Base-by-base conservation (phyloP, 2,329 filamentous ascomycete genomes). In the Malbranchea cinnamomea region DNA sequence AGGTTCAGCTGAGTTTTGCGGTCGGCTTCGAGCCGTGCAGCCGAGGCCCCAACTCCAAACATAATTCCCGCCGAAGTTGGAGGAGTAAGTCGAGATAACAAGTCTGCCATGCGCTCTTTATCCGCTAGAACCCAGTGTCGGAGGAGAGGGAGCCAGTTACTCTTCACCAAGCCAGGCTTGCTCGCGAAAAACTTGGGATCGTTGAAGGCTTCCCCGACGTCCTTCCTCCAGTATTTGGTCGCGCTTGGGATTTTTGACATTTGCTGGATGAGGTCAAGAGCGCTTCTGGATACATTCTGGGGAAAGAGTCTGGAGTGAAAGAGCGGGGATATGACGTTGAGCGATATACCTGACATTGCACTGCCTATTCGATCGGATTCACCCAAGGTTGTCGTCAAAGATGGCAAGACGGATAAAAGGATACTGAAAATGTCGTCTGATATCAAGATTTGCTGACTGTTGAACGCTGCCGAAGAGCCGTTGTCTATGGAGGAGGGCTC, bases 21-120 rank as follows among this genome's bases (percentile, higher is more conserved):
- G 53, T 98, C 89, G 4, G 91, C 84, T 56, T 98, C 89, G n/a
- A 91, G 69, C 35, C 89, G 70, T 20, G 89, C 89, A 24, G 85
- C 91, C 13, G 82, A 84, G 5, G 89, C 89, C 7, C 91, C 91
- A 1, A 98, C 89, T n/a, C 89, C 89, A 47, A 98, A 98, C 50
- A 98, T 87, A 42, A 98, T 91, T 6, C 89, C 89, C 0, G 91
- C 89, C 9, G 85, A 87, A 1, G 85, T 83, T 4, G 89, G 89
- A 3, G 85, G 71, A 4, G 75, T 75, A 37, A 98, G 69, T 12
- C 83, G 77, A 21, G 70, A 65, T 6, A 95, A 57, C 3, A 94
- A 62, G 37, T 98, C 89, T 0, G 75, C 63, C 56, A 98, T 68
- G 26, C 80, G 74, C 32, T 94, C 85, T 55, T 92, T 94, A 52